Percentiles rank a stretch among this genome's conserved stretches.
These are phyloP conservation scores for Xylaria telfairii DNA, from an alignment of 495 filamentous ascomycete genomes.

Conservation along the genomic window DNA sequence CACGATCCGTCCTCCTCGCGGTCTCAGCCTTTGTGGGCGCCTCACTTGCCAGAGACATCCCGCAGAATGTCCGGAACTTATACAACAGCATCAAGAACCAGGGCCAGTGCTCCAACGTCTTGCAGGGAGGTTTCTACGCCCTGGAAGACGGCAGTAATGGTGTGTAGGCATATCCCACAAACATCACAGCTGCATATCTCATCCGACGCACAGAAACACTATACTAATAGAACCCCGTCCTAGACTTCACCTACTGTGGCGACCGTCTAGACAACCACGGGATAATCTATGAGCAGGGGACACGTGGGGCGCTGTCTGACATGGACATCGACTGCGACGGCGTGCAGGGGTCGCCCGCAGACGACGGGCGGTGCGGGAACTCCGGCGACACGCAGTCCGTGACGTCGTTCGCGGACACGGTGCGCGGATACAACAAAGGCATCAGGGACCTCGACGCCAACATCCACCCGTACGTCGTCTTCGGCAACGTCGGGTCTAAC, in stretches of 20 bases:
- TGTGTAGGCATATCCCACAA: conserved; percentile 23
- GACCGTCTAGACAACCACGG: conserved; percentile 42
- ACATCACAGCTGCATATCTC: background rate
- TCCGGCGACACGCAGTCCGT: conserved; percentile 58
- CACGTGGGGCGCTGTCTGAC: conserved; percentile 44
- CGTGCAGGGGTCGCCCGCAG: conserved; percentile 51
- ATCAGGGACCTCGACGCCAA: conserved; percentile 65
- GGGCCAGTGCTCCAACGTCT: conserved; percentile 41
- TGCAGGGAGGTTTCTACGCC: conserved; percentile 47
- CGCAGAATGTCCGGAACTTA: conserved; percentile 42
- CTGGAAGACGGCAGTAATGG: conserved; percentile 41
- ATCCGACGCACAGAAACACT: background rate
- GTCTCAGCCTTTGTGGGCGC: conserved; percentile 31
- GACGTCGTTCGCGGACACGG: conserved; percentile 60
- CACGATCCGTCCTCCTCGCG: conserved; percentile 23
- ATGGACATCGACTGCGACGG: conserved; percentile 78
- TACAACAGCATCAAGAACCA: conserved; percentile 44
- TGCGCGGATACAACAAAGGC: conserved; percentile 50
- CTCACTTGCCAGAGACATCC: conserved; percentile 39
- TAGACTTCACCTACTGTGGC: conserved; percentile 49
- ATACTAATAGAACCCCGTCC: background rate
- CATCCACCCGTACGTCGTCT: conserved; percentile 69
- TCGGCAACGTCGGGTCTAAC: conserved; percentile 61
- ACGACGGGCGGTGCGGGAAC: conserved; percentile 55
- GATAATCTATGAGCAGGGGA: conserved; percentile 48